phyloP scores from a whole-genome alignment of 1,284 basidiomycete genomes.

The Chalciporus sp. region DNA sequence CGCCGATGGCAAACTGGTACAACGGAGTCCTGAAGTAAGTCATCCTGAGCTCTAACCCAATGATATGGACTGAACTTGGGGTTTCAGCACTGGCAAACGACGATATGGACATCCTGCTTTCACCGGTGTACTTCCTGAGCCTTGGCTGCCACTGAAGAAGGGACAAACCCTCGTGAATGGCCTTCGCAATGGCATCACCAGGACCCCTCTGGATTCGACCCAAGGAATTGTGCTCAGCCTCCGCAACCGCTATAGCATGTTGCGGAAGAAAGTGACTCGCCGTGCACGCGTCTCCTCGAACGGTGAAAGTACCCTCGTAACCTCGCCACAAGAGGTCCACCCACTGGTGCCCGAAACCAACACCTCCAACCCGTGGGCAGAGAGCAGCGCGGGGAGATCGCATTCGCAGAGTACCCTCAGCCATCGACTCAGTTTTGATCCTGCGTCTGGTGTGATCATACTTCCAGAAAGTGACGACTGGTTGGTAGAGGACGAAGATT shows the following conservation, averaged over 20 bases:
- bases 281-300: slow-evolving; percentile 14
- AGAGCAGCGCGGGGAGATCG: slow-evolving; percentile 31
- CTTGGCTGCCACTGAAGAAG: slow-evolving; percentile 89
- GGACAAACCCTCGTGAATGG: slow-evolving; percentile 70
- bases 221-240: slow-evolving; percentile 77
- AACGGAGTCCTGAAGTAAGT: slow-evolving; percentile 84
- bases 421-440: slow-evolving; percentile 76
- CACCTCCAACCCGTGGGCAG: slow-evolving; percentile 58
- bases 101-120: slow-evolving; percentile 92
- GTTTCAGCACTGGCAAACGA: slow-evolving; percentile 75
- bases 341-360: slow-evolving; percentile 20
- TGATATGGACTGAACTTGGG: neutral
- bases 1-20: slow-evolving; percentile 93
- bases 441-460: slow-evolving; percentile 81
- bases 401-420: slow-evolving; percentile 34
- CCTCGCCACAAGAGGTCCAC: slow-evolving; percentile 11
- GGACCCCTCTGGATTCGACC: slow-evolving; percentile 42
- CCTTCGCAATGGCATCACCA: slow-evolving; percentile 35
- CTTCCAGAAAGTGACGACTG: slow-evolving; percentile 78
- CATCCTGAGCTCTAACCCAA: neutral
- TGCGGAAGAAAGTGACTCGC: slow-evolving; percentile 40
- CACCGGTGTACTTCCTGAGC: slow-evolving; percentile 83
- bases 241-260: slow-evolving; percentile 62
- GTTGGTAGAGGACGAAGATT: slow-evolving; percentile 53
- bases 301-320: slow-evolving; percentile 9